Conservation (phyloP, 2,329 filamentous ascomycete species). For the Nemania sp. region DNA sequence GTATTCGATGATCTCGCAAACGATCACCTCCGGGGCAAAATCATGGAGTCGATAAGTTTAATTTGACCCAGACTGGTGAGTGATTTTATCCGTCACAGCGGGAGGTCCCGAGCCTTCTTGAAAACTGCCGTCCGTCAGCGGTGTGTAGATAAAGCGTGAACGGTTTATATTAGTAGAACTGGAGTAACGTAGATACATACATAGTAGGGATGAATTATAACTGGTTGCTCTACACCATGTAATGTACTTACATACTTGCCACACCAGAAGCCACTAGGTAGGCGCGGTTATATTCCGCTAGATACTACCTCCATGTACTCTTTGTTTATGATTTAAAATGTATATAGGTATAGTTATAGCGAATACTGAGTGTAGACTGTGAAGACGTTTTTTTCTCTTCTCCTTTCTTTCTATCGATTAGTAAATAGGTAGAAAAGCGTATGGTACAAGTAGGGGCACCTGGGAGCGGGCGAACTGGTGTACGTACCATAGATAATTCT, state of each 20-base stretch:
- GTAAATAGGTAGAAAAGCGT: too few species aligned
- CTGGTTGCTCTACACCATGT: too few species aligned
- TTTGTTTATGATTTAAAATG: too few species aligned
- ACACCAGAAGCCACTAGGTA: background rate
- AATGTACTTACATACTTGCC: background rate
- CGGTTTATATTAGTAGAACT: background rate
- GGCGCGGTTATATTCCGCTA: slow-evolving; percentile 12
- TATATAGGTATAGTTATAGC: too few species aligned
- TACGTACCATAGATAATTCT: background rate
- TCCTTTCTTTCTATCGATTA: too few species aligned
- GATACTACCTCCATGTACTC: background rate
- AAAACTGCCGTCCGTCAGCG: background rate
- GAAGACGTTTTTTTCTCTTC: too few species aligned
- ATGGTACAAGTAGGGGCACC: too few species aligned
- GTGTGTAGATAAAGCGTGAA: background rate
- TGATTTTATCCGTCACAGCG: slow-evolving; percentile 15
- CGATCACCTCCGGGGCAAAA: background rate
- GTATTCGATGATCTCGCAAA: slow-evolving; percentile 1
- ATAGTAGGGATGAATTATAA: background rate
- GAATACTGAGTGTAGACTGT: too few species aligned
- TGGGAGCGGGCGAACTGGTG: too few species aligned
- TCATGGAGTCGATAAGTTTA: background rate
- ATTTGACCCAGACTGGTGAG: background rate
- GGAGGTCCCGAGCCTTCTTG: slow-evolving; percentile 16
- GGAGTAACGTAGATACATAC: too few species aligned